A percentile compares a stretch with the other conserved stretches of the same genome.
Conservation (phyloP, 768 basidiomycete species). For the Phlebiopsis flavidoalba region DNA sequence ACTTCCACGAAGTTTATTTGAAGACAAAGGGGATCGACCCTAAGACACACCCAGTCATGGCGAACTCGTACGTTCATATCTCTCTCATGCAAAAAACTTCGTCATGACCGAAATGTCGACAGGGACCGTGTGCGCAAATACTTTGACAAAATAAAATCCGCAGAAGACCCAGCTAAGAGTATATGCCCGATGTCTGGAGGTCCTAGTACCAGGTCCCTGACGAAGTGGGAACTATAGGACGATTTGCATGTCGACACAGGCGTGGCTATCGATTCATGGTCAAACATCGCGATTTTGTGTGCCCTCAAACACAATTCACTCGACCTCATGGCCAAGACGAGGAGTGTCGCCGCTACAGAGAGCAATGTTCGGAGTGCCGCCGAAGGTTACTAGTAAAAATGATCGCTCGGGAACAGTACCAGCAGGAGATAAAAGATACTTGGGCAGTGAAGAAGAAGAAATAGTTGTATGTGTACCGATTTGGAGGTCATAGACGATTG, state of each 20-base stretch:
- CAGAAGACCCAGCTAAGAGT: constrained; percentile 66
- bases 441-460: constrained; percentile 37
- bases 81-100: neutral
- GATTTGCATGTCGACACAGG: constrained; percentile 62
- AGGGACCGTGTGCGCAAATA: constrained; percentile 78
- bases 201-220: too few species aligned
- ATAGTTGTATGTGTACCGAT: too few species aligned
- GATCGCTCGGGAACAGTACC: constrained; percentile 61
- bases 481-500: constrained; percentile 33
- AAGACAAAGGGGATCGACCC: constrained; percentile 79
- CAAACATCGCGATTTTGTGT: constrained; percentile 74
- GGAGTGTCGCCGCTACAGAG: constrained; percentile 10
- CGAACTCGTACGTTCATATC: constrained; percentile 50
- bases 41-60: constrained; percentile 68
- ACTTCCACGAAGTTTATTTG: constrained; percentile 56
- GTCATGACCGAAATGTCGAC: neutral
- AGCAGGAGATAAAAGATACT: constrained; percentile 47
- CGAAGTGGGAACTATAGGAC: constrained; percentile 25
- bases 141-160: constrained; percentile 75
- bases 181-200: constrained; percentile 17
- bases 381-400: constrained; percentile 69
- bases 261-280: constrained; percentile 82
- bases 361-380: constrained; percentile 32
- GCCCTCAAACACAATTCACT: constrained; percentile 45
- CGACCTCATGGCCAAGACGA: constrained; percentile 16